phyloP scores from a whole-genome alignment of 768 basidiomycete species.

The Leccinum truebloodii region DNA sequence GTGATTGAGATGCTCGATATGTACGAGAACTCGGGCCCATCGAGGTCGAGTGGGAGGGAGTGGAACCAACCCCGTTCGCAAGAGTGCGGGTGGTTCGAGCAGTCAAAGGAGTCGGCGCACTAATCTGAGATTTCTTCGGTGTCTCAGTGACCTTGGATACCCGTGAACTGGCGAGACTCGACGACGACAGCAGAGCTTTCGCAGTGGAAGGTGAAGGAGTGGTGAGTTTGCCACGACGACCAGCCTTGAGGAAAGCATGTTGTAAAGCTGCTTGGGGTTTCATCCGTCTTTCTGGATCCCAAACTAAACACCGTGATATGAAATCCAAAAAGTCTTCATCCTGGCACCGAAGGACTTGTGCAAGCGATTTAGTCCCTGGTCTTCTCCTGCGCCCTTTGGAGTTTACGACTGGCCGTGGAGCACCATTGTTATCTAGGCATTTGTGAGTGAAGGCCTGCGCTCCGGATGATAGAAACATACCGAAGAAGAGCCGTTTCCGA shows the following conservation, averaged over 20 bases:
- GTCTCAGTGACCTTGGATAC: conserved; percentile 63
- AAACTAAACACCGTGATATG: conserved; percentile 93
- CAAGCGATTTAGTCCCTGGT: conserved; percentile 88
- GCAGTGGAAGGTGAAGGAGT: conserved; percentile 46
- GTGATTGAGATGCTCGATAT: conserved; percentile 68
- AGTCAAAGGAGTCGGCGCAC: conserved; percentile 84
- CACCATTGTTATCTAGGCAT: conserved; percentile 81
- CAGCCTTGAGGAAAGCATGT: conserved; percentile 82
- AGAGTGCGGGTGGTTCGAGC: conserved; percentile 68
- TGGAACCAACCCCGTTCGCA: conserved; percentile 51
- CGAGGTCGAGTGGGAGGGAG: conserved; percentile 59
- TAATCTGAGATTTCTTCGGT: conserved; percentile 88
- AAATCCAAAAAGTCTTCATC: conserved; percentile 98
- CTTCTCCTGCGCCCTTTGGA: conserved; percentile 93
- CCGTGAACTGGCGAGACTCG: conserved; percentile 50
- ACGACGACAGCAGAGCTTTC: conserved; percentile 59
- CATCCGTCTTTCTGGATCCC: conserved; percentile 96
- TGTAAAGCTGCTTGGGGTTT: conserved; percentile 92
- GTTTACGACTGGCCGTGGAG: conserved; percentile 91
- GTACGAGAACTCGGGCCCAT: conserved; percentile 63
- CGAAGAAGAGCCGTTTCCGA: conserved; percentile 94
- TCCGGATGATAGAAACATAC: conserved; percentile 43
- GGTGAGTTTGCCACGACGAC: conserved; percentile 53
- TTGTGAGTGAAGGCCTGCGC: conserved; percentile 7
- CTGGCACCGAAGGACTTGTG: conserved; percentile 86